These are phyloP conservation scores for Aphanomyces invadans DNA, from an alignment of 352 stramenopile species.

Conservation along the genomic window DNA sequence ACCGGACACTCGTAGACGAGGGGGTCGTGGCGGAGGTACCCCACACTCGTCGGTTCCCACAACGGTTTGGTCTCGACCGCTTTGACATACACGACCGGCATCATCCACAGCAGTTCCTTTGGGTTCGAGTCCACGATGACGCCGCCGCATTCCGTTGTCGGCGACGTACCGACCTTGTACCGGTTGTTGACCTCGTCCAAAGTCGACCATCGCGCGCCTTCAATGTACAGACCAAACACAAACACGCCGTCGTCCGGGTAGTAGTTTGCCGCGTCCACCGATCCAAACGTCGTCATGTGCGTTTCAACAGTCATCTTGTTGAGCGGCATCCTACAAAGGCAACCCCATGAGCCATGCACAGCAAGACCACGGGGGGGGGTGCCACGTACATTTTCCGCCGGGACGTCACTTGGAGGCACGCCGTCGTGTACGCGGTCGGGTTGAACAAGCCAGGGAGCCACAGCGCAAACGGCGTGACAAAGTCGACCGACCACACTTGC, in stretches of 20 bases:
- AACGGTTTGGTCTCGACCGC: slow-evolving; percentile 87
- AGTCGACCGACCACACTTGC: slow-evolving; percentile 79
- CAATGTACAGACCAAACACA: slow-evolving; percentile 93
- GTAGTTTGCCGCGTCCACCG: slow-evolving; percentile 64
- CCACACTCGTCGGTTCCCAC: slow-evolving; percentile 93
- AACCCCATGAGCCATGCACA: background rate
- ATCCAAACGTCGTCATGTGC: slow-evolving; percentile 91
- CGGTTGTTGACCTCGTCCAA: slow-evolving; percentile 86
- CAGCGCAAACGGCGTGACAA: slow-evolving; percentile 89
- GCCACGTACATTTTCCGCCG: slow-evolving; percentile 58
- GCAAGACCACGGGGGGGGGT: background rate
- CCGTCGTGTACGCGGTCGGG: slow-evolving; percentile 92
- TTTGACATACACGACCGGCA: slow-evolving; percentile 95
- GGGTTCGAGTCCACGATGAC: slow-evolving; percentile 90
- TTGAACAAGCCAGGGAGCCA: slow-evolving; percentile 96
- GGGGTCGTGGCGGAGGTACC: slow-evolving; percentile 90
- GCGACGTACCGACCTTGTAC: slow-evolving; percentile 75
- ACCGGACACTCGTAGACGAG: slow-evolving; percentile 94
- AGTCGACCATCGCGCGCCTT: slow-evolving; percentile 90
- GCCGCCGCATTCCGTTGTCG: slow-evolving; percentile 78
- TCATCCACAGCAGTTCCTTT: slow-evolving; percentile 90
- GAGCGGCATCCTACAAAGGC: slow-evolving; percentile 60
- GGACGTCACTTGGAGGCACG: slow-evolving; percentile 92
- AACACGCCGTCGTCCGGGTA: slow-evolving; percentile 91
- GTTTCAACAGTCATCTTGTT: slow-evolving; percentile 96